These are phyloP conservation scores for Trichoderma sp. DNA, from an alignment of 2,329 filamentous ascomycete species.

Conservation along the genomic window DNA sequence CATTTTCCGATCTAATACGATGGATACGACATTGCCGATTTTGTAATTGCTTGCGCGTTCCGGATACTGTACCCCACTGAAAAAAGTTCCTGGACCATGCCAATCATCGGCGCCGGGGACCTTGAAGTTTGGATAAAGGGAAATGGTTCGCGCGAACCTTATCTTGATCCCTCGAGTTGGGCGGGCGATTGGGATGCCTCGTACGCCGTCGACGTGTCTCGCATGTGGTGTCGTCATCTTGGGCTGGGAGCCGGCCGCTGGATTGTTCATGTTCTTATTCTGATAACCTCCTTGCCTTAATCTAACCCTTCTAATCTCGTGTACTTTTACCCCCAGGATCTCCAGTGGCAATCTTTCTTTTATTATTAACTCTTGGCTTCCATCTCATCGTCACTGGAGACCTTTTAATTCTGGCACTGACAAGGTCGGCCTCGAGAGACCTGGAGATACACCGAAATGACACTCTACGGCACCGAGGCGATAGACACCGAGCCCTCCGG, in stretches of 20 bases:
- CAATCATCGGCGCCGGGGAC: not conserved
- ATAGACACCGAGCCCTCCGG: not conserved
- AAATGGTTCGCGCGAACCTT: slow-evolving; percentile 1
- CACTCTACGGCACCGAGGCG: not conserved
- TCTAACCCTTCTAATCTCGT: not conserved
- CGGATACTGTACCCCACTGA: slow-evolving; percentile 16
- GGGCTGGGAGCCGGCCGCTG: not conserved
- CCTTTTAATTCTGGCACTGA: not conserved
- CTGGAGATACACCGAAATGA: not conserved
- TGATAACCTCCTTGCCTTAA: not conserved
- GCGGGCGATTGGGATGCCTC: not conserved
- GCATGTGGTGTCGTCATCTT: slow-evolving; percentile 9
- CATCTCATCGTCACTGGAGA: not conserved
- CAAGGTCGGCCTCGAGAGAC: not conserved
- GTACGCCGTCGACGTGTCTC: slow-evolving; percentile 1
- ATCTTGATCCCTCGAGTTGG: not conserved
- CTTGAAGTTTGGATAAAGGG: not conserved
- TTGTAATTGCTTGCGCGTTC: slow-evolving; percentile 9
- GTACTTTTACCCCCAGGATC: not conserved
- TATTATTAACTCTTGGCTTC: not conserved
- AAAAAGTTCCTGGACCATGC: slow-evolving; percentile 2
- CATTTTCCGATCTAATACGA: not conserved
- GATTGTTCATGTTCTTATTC: not conserved
- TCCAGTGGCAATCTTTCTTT: not conserved
- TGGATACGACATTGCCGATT: not conserved